Base-by-base conservation (phyloP, 805 yeast species). In the Yarrowia sp. region DNA sequence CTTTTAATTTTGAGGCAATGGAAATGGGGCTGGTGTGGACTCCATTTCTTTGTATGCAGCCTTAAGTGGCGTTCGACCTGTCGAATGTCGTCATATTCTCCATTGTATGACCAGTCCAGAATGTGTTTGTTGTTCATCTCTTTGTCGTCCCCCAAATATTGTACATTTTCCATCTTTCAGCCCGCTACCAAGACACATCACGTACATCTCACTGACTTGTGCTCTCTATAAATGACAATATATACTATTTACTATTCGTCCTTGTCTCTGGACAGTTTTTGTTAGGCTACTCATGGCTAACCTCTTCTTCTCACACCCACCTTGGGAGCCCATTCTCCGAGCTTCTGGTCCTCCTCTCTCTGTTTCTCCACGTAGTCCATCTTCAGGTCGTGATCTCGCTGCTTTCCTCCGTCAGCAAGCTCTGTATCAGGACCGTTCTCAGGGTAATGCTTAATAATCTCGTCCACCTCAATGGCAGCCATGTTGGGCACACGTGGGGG, bases 321-420 rank as follows among this genome's bases (percentile, higher is more conserved):
- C 49, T 50, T 65, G 32, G 68, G 61, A 32, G 41, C 15, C 67
- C 67, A 61, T 3, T 36, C 43, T 10, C 19, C 15, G 1, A 46
- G 46, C 46, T 38, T 22, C 4, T 15, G 38, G 22, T n/a, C n/a
- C 12, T 38, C 46, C 10, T 48, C 56, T 22, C 46, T 8, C 19
- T 43, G 43, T 19, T 59, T 59, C 65, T 59, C 67, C n/a, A 41
- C 45, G 32, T 63, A 49, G 40, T 63, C 67, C 56, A 63, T 11
- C 40, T 49, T 63, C n/a, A 63, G 56, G 8, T 38, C 45, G 5
- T 49, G 55, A 26, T 63, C 67, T 48, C 67, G 56, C 14, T 48
- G 32, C 1, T 22, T 56, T 35, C 67, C 67, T 38, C 67, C 67
- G 14, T 63, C 67, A 3, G 67, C 67, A 2, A 63, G 67, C 22